These are phyloP conservation scores for Ophiostoma himal-ulmi DNA, from an alignment of 2,329 filamentous ascomycete species.

Conservation along the genomic window DNA sequence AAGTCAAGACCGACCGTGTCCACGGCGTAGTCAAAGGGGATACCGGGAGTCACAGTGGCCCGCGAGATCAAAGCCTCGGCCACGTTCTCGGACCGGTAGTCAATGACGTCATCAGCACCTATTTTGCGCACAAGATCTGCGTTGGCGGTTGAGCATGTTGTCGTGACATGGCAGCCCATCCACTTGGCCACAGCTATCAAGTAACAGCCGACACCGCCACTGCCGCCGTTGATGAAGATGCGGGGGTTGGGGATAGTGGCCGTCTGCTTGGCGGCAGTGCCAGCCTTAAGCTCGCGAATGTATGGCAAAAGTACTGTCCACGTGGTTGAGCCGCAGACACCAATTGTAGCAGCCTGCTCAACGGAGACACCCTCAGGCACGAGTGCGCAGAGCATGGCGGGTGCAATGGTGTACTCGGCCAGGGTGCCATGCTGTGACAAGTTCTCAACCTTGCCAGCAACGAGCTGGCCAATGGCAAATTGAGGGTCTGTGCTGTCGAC, in stretches of 20 bases:
- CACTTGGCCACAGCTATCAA: constrained; percentile 37
- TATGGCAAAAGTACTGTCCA: constrained; percentile 27
- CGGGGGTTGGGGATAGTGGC: neutral
- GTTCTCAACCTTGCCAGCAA: constrained; percentile 23
- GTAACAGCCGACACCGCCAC: constrained; percentile 36
- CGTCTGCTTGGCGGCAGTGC: neutral
- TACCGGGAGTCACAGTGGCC: constrained; percentile 3
- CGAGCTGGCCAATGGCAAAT: constrained; percentile 25
- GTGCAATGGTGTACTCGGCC: constrained; percentile 25
- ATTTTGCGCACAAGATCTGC: constrained; percentile 32
- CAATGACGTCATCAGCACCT: constrained; percentile 36
- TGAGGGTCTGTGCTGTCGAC: constrained; percentile 28
- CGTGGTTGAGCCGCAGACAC: constrained; percentile 29
- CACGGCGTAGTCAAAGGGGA: constrained; percentile 29
- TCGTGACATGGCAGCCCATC: constrained; percentile 33
- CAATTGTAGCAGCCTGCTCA: constrained; percentile 28
- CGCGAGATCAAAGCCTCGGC: constrained; percentile 21
- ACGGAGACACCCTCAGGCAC: constrained; percentile 24
- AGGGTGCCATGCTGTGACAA: constrained; percentile 25
- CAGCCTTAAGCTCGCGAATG: constrained; percentile 12
- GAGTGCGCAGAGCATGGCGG: constrained; percentile 11
- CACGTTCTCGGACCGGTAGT: constrained; percentile 31
- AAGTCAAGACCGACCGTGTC: constrained; percentile 28
- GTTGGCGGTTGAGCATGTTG: constrained; percentile 35
- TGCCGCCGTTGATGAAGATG: constrained; percentile 36